Evolutionary conservation across 345 rosid genomes (phyloP).

Genomic region (Lepidium aucheri): DNA sequence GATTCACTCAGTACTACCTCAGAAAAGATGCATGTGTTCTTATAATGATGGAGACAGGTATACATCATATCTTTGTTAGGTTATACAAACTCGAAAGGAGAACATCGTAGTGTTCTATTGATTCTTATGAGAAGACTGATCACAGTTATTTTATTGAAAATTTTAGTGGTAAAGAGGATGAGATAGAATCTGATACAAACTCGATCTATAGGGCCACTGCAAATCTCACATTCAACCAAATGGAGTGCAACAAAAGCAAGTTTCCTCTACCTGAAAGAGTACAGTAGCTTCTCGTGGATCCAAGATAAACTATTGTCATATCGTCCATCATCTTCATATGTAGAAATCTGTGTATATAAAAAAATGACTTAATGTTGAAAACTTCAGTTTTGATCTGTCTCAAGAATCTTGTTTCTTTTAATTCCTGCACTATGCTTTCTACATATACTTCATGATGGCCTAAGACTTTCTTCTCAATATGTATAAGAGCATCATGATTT

Average conservation of each 20-base stretch:
- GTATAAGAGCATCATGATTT: constrained; percentile 8
- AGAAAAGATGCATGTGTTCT: constrained; percentile 12
- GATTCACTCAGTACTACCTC: constrained; percentile 17
- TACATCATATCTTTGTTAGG: neutral
- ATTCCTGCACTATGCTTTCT: neutral
- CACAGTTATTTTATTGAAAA: constrained; percentile 29
- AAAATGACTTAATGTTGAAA: constrained; percentile 6
- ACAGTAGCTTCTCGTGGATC: constrained; percentile 14
- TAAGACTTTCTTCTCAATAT: neutral
- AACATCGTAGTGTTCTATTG: neutral
- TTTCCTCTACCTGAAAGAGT: constrained; percentile 27
- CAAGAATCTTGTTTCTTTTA: constrained; percentile 14
- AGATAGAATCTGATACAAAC: constrained; percentile 58
- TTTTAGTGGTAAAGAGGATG: constrained; percentile 23
- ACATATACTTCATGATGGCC: neutral
- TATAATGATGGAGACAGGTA: constrained; percentile 21
- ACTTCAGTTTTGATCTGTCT: constrained; percentile 30
- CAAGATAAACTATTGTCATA: neutral
- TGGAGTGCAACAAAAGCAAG: constrained; percentile 35
- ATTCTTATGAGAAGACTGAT: neutral
- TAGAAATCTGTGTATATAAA: constrained; percentile 16
- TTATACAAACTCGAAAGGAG: neutral
- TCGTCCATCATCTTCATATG: constrained; percentile 1
- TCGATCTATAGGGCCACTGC: constrained; percentile 68
- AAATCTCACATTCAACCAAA: constrained; percentile 57